Evolutionary conservation across 2,329 filamentous ascomycete species (phyloP).

Genomic region (Aspergillus puulaauensis): DNA sequence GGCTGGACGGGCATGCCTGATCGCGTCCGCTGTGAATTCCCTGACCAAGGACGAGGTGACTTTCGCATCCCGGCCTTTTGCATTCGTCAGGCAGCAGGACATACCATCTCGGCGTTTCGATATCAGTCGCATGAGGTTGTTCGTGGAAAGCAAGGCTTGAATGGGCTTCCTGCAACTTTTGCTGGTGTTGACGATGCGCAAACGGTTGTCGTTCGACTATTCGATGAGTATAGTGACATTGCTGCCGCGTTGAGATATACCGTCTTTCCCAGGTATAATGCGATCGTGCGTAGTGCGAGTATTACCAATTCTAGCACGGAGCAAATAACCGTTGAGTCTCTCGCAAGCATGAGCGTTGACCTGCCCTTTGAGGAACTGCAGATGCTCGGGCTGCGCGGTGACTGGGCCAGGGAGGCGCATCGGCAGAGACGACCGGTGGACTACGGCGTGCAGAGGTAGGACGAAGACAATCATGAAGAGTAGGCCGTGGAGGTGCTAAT

Average conservation of each 20-base stretch:
- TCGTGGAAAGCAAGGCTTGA: constrained; percentile 56
- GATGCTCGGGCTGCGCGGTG: constrained; percentile 62
- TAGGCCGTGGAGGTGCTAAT: too few relatives aligned
- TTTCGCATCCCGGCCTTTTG: constrained; percentile 62
- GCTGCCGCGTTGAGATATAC: constrained; percentile 63
- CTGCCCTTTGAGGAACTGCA: constrained; percentile 61
- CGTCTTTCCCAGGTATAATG: constrained; percentile 62
- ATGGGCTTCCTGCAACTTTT: constrained; percentile 61
- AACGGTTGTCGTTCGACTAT: constrained; percentile 58
- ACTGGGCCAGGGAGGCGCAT: constrained; percentile 62
- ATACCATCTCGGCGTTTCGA: constrained; percentile 58
- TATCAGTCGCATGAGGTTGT: constrained; percentile 59
- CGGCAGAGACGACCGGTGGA: constrained; percentile 56
- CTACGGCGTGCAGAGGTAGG: constrained; percentile 56
- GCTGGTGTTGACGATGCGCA: constrained; percentile 57
- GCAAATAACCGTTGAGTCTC: constrained; percentile 55
- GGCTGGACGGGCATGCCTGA: constrained; percentile 57
- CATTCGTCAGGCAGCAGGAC: constrained; percentile 58
- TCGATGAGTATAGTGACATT: constrained; percentile 59
- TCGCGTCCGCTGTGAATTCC: constrained; percentile 61
- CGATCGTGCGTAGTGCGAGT: constrained; percentile 61
- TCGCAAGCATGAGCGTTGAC: constrained; percentile 63
- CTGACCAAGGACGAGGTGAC: constrained; percentile 64
- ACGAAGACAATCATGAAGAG: background rate
- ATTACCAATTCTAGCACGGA: constrained; percentile 59